Conservation (phyloP, 768 basidiomycete genomes). For the Pisolithus marmoratus region DNA sequence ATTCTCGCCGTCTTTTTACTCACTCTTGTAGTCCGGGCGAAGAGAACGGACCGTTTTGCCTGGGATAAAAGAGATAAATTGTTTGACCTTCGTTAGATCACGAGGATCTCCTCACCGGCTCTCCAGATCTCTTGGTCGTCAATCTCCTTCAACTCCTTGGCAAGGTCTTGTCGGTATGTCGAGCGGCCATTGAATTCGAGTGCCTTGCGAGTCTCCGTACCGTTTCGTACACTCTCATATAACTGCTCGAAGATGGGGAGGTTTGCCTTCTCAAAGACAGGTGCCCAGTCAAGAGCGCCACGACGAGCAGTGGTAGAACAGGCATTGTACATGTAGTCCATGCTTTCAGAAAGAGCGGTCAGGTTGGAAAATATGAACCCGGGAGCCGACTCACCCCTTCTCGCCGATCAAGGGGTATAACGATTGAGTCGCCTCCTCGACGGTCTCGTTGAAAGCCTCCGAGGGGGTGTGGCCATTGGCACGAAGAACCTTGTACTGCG, state of each 20-base stretch:
- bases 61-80: constrained; percentile 11
- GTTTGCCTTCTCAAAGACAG: constrained; percentile 93
- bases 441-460: constrained; percentile 99
- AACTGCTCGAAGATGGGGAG: constrained; percentile 90
- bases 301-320: constrained; percentile 99
- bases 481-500: constrained; percentile 97
- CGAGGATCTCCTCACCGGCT: constrained; percentile 51
- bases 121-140: constrained; percentile 99
- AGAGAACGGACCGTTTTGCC: constrained; percentile 89
- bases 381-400: constrained; percentile 59
- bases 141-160: constrained; percentile 89
- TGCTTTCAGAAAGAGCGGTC: constrained; percentile 39
- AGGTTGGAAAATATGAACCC: background rate
- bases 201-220: constrained; percentile 94
- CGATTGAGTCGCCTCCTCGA: constrained; percentile 99
- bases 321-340: constrained; percentile 99
- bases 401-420: constrained; percentile 95
- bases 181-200: constrained; percentile 92
- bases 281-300: constrained; percentile 99
- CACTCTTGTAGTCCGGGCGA: constrained; percentile 79
- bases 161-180: constrained; percentile 91
- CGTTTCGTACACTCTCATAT: constrained; percentile 91
- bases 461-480: constrained; percentile 96
- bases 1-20: constrained; percentile 24
- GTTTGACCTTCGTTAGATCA: background rate